Conservation (phyloP, 2,329 filamentous ascomycete species). For the Ciborinia camelliae region DNA sequence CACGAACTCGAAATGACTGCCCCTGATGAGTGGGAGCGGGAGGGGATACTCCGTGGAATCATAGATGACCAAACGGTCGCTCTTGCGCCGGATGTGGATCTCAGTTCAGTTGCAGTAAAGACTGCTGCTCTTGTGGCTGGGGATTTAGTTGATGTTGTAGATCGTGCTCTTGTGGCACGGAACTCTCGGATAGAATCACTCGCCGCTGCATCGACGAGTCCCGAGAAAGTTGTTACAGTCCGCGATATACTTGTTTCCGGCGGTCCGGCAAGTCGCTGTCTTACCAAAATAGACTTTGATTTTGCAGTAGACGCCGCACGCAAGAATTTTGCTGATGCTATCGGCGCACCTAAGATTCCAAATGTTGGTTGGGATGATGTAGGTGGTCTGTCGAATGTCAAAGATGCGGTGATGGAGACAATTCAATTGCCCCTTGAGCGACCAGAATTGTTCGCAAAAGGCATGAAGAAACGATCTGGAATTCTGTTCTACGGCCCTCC, state of each 20-base stretch:
- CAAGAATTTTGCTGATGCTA: conserved; percentile 97
- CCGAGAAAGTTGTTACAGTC: conserved; percentile 54
- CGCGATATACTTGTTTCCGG: conserved; percentile 87
- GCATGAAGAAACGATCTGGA: conserved; percentile 95
- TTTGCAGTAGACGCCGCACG: conserved; percentile 90
- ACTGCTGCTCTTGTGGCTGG: conserved; percentile 93
- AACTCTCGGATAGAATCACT: conserved; percentile 72
- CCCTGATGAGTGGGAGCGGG: conserved; percentile 87
- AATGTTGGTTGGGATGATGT: conserved; percentile 97
- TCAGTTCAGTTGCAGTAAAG: conserved; percentile 84
- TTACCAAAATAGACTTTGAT: conserved; percentile 83
- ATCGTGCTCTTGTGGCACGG: conserved; percentile 78
- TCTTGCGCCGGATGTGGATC: conserved; percentile 79
- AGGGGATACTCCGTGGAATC: conserved; percentile 78
- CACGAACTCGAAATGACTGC: conserved; percentile 93
- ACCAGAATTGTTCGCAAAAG: conserved; percentile 91
- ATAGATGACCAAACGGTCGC: conserved; percentile 71
- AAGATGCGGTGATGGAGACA: conserved; percentile 94
- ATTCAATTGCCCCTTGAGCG: conserved; percentile 90
- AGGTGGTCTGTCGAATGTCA: conserved; percentile 87
- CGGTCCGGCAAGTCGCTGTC: conserved; percentile 70
- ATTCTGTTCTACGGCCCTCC: conserved; percentile 91
- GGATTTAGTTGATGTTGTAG: conserved; percentile 90
- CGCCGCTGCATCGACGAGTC: conserved; percentile 47
- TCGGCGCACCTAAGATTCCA: conserved; percentile 95